phyloP scores from a whole-genome alignment of 1,139 yeast species.

The Casaregolazyma lundiana region DNA sequence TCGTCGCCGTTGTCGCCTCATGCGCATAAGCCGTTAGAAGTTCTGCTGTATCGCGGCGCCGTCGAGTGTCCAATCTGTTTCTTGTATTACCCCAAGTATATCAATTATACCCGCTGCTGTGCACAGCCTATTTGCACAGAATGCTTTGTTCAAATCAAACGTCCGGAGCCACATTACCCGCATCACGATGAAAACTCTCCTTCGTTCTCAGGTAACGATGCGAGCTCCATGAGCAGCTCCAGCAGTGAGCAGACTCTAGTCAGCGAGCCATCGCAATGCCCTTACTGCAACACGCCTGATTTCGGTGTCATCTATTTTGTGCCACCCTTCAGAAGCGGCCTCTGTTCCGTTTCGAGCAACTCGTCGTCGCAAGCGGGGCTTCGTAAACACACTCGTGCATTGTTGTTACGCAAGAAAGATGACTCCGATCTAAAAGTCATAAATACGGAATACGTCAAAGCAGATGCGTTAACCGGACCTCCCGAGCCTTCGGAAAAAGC shows the following conservation, averaged over 20 bases:
- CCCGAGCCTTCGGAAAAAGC: slow-evolving; percentile 5
- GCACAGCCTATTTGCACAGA: slow-evolving; percentile 92
- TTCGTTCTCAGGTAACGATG: slow-evolving; percentile 5
- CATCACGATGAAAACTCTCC: slow-evolving; percentile 45
- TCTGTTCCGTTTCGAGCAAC: slow-evolving; percentile 16
- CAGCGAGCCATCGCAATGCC: slow-evolving; percentile 87
- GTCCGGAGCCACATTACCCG: slow-evolving; percentile 94
- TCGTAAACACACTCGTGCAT: slow-evolving; percentile 2
- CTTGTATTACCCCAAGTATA: slow-evolving; percentile 70
- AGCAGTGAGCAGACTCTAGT: slow-evolving; percentile 37
- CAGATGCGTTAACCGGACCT: slow-evolving; percentile 1
- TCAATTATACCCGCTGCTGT: slow-evolving; percentile 87
- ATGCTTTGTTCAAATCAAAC: slow-evolving; percentile 92
- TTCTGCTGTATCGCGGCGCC: slow-evolving; percentile 56
- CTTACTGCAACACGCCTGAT: slow-evolving; percentile 84
- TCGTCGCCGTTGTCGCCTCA: background rate
- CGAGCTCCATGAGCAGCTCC: slow-evolving; percentile 15
- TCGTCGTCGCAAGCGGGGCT: slow-evolving; percentile 14
- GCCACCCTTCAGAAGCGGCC: slow-evolving; percentile 41
- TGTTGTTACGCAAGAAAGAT: slow-evolving; percentile 3
- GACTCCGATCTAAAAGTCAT: slow-evolving; percentile 7
- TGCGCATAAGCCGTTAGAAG: slow-evolving; percentile 27
- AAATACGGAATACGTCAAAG: slow-evolving; percentile 1
- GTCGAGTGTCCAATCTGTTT: slow-evolving; percentile 94
- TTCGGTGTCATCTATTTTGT: slow-evolving; percentile 81